A percentile compares a stretch with the other conserved stretches of the same genome.
phyloP scores from a whole-genome alignment of 1,139 yeast species.

The Candida sp. region DNA sequence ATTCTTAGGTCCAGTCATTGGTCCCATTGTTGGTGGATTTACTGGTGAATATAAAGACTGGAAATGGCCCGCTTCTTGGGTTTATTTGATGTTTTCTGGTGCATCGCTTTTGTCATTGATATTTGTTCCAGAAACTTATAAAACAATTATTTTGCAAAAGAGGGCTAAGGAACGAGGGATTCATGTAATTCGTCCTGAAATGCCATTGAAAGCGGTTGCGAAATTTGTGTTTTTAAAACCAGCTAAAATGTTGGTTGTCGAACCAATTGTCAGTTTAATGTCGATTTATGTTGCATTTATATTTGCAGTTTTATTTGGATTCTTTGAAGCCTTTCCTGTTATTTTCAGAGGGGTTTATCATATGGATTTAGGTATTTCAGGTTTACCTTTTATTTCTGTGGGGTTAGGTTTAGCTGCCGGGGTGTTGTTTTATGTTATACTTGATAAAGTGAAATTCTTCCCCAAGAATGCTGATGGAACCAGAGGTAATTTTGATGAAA shows the following conservation, averaged over 20 bases:
- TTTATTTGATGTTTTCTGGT: conserved; percentile 70
- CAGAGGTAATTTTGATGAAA: conserved; percentile 50
- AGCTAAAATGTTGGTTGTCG: conserved; percentile 58
- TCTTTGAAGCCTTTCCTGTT: conserved; percentile 75
- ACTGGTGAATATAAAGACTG: conserved; percentile 67
- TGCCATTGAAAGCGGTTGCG: conserved; percentile 23
- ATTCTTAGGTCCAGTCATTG: conserved; percentile 77
- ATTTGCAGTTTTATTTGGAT: conserved; percentile 73
- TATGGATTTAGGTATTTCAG: conserved; percentile 59
- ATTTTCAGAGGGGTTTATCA: conserved; percentile 61
- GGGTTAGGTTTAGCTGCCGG: conserved; percentile 63
- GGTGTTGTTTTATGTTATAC: conserved; percentile 42
- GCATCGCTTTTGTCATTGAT: conserved; percentile 55
- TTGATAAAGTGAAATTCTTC: conserved; percentile 49
- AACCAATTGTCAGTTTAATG: conserved; percentile 67
- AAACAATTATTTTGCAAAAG: conserved; percentile 51
- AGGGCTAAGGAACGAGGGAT: conserved; percentile 62
- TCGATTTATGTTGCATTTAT: conserved; percentile 68
- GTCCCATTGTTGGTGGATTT: conserved; percentile 81
- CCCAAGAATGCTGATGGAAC: conserved; percentile 64
- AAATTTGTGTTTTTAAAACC: conserved; percentile 57
- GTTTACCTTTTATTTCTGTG: conserved; percentile 67
- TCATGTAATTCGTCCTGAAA: conserved; percentile 32
- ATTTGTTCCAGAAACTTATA: conserved; percentile 68
- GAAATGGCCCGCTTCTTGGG: conserved; percentile 78